phyloP scores from a whole-genome alignment of 768 basidiomycete species.

The Termitomyces sp. region DNA sequence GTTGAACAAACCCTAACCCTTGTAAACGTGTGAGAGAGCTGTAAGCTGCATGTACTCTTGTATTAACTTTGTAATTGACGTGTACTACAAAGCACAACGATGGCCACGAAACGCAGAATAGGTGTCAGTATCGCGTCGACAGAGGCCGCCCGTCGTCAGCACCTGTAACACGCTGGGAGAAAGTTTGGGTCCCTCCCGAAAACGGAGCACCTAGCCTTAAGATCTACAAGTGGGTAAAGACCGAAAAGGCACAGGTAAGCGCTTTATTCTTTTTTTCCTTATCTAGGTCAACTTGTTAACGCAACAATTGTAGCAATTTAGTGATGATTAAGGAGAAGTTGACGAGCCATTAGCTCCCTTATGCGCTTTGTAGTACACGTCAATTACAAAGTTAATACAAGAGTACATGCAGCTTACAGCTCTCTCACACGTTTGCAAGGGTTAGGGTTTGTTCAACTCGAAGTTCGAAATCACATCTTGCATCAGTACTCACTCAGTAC shows the following conservation, averaged over 20 bases:
- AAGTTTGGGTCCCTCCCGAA: constrained; percentile 61
- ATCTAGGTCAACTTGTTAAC: neutral
- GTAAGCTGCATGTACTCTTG: too few relatives aligned
- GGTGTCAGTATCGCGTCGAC: constrained; percentile 73
- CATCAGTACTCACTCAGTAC: too few relatives aligned
- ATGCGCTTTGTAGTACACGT: neutral
- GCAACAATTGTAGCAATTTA: constrained; percentile 59
- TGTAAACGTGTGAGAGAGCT: neutral
- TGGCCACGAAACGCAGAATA: constrained; percentile 73
- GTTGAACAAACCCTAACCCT: neutral
- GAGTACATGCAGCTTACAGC: too few relatives aligned
- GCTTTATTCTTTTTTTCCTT: neutral
- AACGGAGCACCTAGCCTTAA: constrained; percentile 51
- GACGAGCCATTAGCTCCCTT: constrained; percentile 80
- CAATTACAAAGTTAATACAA: neutral
- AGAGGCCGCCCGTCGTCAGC: constrained; percentile 73
- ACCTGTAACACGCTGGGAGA: constrained; percentile 85
- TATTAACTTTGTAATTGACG: neutral
- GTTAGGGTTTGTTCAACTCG: neutral
- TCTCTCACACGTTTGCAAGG: neutral
- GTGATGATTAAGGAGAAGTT: constrained; percentile 75
- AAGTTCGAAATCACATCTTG: too few relatives aligned
- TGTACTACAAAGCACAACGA: constrained; percentile 18
- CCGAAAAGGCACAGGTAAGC: constrained; percentile 69
- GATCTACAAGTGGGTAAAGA: constrained; percentile 74